phyloP scores from a whole-genome alignment of 352 stramenopile species.

The Globisporangium yorkense region DNA sequence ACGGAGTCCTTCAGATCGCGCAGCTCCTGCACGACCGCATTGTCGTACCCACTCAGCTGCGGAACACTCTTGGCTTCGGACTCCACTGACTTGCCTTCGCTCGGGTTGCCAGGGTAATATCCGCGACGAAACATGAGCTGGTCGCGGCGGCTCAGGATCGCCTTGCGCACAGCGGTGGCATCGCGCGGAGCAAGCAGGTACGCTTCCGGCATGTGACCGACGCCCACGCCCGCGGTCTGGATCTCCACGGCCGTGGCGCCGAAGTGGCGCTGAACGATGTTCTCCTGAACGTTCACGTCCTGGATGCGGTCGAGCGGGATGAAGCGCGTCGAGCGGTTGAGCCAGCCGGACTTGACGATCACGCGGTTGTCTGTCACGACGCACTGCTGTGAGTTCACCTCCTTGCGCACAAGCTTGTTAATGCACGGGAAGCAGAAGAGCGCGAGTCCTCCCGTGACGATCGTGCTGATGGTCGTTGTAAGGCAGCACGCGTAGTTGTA shows the following conservation, averaged over 20 bases:
- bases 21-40: conserved; percentile 10
- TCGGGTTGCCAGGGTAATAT: not conserved
- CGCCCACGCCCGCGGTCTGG: conserved; percentile 25
- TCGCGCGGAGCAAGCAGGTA: conserved; percentile 27
- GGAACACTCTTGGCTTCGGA: not conserved
- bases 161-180: conserved; percentile 26
- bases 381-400: conserved; percentile 29
- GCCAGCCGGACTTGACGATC: conserved; percentile 29
- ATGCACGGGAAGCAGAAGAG: conserved; percentile 13
- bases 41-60: not conserved
- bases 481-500: conserved; percentile 13
- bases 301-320: conserved; percentile 42
- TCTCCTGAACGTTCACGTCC: conserved; percentile 37
- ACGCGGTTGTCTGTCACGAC: conserved; percentile 32
- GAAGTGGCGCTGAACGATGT: conserved; percentile 31
- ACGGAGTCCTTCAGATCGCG: conserved; percentile 19
- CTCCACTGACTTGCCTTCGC: not conserved
- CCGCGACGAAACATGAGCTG: conserved; percentile 24
- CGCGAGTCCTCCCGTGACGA: conserved; percentile 6
- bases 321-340: conserved; percentile 32
- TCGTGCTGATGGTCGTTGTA: conserved; percentile 3
- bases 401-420: conserved; percentile 15
- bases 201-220: conserved; percentile 16
- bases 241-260: conserved; percentile 30
- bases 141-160: conserved; percentile 40